phyloP scores from a whole-genome alignment of 768 basidiomycete species.

The Cytidiella melzeri region DNA sequence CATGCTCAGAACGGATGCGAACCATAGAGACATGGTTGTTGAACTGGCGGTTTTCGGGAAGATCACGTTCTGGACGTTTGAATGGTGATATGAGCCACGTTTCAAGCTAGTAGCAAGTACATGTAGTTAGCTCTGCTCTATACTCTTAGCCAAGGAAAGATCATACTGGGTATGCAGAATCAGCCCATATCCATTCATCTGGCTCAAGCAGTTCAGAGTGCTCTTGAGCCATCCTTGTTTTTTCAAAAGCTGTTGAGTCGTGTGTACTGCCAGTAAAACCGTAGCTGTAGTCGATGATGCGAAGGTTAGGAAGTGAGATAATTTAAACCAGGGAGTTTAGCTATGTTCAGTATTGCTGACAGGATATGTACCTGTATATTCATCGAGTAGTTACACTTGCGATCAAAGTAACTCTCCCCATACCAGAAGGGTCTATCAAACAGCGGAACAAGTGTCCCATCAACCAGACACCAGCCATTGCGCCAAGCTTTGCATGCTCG shows the following conservation, averaged over 20 bases:
- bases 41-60: constrained; percentile 29
- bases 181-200: constrained; percentile 32
- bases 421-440: constrained; percentile 26
- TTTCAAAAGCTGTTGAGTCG: constrained; percentile 27
- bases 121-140: not conserved
- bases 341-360: not conserved
- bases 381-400: constrained; percentile 33
- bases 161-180: constrained; percentile 35
- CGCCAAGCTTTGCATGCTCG: constrained; percentile 30
- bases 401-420: constrained; percentile 33
- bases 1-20: constrained; percentile 33
- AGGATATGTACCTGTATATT: constrained; percentile 17
- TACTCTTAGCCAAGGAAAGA: not conserved
- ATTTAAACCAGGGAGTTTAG: constrained; percentile 7
- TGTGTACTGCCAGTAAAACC: constrained; percentile 28
- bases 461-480: constrained; percentile 31
- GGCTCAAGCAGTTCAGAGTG: constrained; percentile 20
- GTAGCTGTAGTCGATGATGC: constrained; percentile 29
- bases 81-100: constrained; percentile 23
- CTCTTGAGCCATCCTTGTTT: constrained; percentile 17
- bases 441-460: constrained; percentile 35
- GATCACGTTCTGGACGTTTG: constrained; percentile 23
- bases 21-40: constrained; percentile 32
- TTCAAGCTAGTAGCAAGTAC: constrained; percentile 11
- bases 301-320: constrained; percentile 28